A percentile compares a stretch with the other conserved stretches of the same genome.
These are phyloP conservation scores for Salix viminalis DNA, from an alignment of 345 rosid genomes.

Conservation along the genomic window DNA sequence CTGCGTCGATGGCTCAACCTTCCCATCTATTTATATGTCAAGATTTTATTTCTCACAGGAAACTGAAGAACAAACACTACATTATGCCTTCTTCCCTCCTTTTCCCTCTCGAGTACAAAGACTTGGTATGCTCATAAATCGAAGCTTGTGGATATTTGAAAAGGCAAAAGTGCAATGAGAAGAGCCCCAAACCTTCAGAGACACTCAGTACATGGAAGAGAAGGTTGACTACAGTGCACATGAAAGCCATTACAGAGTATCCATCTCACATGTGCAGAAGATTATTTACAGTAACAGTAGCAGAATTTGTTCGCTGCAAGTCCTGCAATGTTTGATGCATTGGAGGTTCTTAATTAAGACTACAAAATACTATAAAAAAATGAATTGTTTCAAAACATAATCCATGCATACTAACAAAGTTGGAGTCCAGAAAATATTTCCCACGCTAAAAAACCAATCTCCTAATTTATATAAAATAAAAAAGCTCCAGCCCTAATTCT, in stretches of 20 bases:
- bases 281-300: slow-evolving; percentile 83
- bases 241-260: neutral
- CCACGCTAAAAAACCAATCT: neutral
- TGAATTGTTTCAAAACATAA: neutral
- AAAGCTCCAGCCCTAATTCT: neutral
- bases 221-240: neutral
- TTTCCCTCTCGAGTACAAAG: slow-evolving; percentile 6
- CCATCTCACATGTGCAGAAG: slow-evolving; percentile 83
- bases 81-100: slow-evolving; percentile 31
- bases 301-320: slow-evolving; percentile 92
- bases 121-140: slow-evolving; percentile 35
- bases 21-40: slow-evolving; percentile 7
- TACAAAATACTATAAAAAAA: neutral
- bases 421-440: neutral
- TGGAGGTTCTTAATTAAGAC: neutral
- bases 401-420: neutral
- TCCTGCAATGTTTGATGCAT: slow-evolving; percentile 56
- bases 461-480: neutral
- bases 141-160: slow-evolving; percentile 24
- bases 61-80: slow-evolving; percentile 21
- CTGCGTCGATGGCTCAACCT: slow-evolving; percentile 8
- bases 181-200: slow-evolving; percentile 22
- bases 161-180: slow-evolving; percentile 9
- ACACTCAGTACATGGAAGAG: slow-evolving; percentile 8
- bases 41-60: slow-evolving; percentile 28